Conservation (phyloP, 1,284 basidiomycete genomes). For the Sporisorium sorghi region DNA sequence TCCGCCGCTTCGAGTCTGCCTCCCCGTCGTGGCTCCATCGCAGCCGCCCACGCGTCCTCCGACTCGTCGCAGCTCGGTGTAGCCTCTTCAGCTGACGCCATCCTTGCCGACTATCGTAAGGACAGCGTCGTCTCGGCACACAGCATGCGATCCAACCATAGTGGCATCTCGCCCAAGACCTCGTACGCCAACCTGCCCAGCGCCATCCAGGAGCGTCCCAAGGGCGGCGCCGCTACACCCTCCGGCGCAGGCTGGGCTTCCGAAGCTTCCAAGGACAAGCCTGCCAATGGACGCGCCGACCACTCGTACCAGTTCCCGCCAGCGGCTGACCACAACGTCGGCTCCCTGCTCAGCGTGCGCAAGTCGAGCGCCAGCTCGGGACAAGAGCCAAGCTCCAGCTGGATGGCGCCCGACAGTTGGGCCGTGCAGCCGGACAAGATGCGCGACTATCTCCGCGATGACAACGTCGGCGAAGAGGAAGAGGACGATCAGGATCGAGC, state of each 20-base stretch:
- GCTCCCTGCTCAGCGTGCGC: conserved; percentile 34
- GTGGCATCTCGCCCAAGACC: conserved; percentile 62
- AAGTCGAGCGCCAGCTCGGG: conserved; percentile 57
- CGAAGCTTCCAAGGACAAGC: conserved; percentile 17
- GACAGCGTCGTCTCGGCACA: conserved; percentile 45
- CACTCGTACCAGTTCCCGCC: conserved; percentile 53
- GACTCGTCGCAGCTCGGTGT: conserved; percentile 23
- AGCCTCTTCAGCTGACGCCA: conserved; percentile 8
- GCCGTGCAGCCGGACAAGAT: conserved; percentile 62
- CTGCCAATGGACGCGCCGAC: conserved; percentile 36
- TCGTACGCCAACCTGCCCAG: conserved; percentile 49
- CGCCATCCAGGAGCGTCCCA: conserved; percentile 23
- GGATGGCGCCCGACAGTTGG: conserved; percentile 69
- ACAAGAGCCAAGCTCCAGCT: conserved; percentile 56
- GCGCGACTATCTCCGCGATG: conserved; percentile 53
- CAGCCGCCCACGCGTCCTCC: conserved; percentile 10
- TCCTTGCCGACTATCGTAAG: conserved; percentile 39
- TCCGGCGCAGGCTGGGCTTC: conserved; percentile 24
- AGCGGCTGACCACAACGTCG: conserved; percentile 11
- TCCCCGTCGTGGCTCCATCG: conserved; percentile 20
- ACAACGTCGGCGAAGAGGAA: conserved; percentile 56
- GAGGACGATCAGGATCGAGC: conserved; percentile 38
- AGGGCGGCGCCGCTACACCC: conserved; percentile 6
- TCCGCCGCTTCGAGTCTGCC: conserved; percentile 24
- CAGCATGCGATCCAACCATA: conserved; percentile 50